Base-by-base conservation (phyloP, 768 basidiomycete genomes). In the Russula olivacea region DNA sequence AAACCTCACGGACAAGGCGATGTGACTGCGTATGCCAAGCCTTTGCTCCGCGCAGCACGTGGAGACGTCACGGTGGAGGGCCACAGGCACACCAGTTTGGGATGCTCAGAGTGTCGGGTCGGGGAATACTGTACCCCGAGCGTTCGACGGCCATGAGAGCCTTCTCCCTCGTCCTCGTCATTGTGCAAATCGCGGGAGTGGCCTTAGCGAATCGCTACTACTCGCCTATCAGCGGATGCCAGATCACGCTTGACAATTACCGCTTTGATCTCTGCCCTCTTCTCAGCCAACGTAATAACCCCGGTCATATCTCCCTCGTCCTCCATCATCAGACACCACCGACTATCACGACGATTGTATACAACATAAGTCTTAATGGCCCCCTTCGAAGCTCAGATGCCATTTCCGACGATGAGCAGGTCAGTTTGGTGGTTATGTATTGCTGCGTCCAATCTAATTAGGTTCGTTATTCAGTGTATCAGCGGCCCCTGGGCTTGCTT, bases 221-320 rank as follows among this genome's bases (percentile, higher is more conserved):
- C 43, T 32, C 40, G 15, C 47, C 38, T 2, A 25, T 19, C 7
- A 41, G 36, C n/a, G 28, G 14, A 21, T 60, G 63, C 63, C 48
- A 30, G 19, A 30, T 64, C 10, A 36, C 48, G 11, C 38, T 51
- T 21, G 43, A 55, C 25, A 30, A 52, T 45, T 59, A 61, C 51
- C n/a, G 9, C 41, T 75, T 72, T 51, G 61, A 72, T 66, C 61
- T 74, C 25, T 74, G 74, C 61, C 73, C 73, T 23, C 55, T 74
- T 38, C 48, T 74, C 36, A 32, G 64, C 30, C 65, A 57, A 25
- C 66, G 67, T 52, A 66, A 68, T 47, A 59, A 58, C n/a, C 30
- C 63, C 23, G 68, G 64, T 36, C 68, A 58, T 66, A 36, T 55
- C 32, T 19, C 56, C 54, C 48, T 73, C 49, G 61, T 61, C 58